Conservation (phyloP, 169 alveolate genomes). For the Sarcocystis neurona region DNA sequence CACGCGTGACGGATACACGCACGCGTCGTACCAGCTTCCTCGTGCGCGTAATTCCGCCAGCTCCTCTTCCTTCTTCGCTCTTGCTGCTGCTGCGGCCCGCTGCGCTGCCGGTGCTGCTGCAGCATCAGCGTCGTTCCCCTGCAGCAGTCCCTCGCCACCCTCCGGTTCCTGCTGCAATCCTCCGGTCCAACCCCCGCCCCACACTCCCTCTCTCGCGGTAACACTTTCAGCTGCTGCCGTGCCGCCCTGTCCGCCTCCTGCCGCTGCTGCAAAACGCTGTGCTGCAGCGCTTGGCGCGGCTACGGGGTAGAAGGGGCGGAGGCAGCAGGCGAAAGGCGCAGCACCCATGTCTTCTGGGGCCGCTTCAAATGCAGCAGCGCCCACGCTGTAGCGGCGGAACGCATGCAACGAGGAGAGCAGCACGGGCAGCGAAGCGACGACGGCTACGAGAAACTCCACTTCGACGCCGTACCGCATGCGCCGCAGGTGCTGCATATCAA, state of each 20-base stretch:
- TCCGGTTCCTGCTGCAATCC: neutral
- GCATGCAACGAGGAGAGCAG: slow-evolving; percentile 45
- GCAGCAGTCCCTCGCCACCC: neutral
- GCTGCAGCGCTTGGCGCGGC: neutral
- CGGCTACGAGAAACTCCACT: slow-evolving; percentile 36
- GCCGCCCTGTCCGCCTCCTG: neutral
- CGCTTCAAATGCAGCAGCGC: neutral
- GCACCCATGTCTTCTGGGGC: slow-evolving; percentile 23
- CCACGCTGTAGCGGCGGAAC: slow-evolving; percentile 21
- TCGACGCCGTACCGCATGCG: slow-evolving; percentile 15
- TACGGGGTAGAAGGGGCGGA: neutral
- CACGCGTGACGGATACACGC: neutral
- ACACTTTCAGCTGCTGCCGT: neutral
- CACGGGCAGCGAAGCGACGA: slow-evolving; percentile 49
- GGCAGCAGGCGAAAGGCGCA: neutral
- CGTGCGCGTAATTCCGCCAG: neutral
- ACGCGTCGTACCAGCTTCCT: neutral
- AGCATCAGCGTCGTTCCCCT: neutral
- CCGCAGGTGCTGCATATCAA: neutral
- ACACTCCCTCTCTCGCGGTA: too few species aligned
- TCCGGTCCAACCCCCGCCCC: too few species aligned
- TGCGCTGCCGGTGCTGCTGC: neutral
- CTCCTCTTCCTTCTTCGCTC: too few species aligned
- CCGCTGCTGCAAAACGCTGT: neutral
- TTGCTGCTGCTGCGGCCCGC: neutral